Conservation (phyloP, 345 rosid species). For the Carallia pectinifolia region DNA sequence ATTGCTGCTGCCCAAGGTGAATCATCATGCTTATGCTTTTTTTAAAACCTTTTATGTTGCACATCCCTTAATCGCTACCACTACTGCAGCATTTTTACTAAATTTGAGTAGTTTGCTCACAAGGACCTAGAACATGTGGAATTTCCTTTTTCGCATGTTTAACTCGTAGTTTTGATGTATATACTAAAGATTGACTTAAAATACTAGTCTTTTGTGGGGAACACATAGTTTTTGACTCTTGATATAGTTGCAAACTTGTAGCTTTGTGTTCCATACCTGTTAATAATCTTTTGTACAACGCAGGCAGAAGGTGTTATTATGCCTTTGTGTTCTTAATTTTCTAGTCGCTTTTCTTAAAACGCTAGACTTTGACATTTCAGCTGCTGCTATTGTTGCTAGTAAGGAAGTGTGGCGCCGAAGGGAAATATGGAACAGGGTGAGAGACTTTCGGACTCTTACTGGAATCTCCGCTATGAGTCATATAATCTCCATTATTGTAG, state of each 20-base stretch:
- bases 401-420: conserved; percentile 87
- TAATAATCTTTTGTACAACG: not conserved
- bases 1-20: conserved; percentile 87
- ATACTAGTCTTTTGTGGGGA: not conserved
- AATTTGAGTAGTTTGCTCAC: not conserved
- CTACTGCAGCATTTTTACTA: not conserved
- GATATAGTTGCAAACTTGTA: not conserved
- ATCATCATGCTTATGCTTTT: conserved; percentile 6
- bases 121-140: not conserved
- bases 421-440: conserved; percentile 78
- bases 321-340: not conserved
- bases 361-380: conserved; percentile 38
- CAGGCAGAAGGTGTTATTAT: not conserved
- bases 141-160: not conserved
- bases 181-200: not conserved
- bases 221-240: not conserved
- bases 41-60: not conserved
- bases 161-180: not conserved
- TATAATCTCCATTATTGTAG: conserved; percentile 78
- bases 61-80: too few relatives aligned
- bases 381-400: conserved; percentile 80
- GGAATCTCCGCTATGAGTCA: conserved; percentile 77
- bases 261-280: not conserved
- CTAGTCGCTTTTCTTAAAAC: conserved; percentile 15
- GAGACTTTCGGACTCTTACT: conserved; percentile 60